Conservation (phyloP, 768 basidiomycete species). For the Chalciporus chontae region DNA sequence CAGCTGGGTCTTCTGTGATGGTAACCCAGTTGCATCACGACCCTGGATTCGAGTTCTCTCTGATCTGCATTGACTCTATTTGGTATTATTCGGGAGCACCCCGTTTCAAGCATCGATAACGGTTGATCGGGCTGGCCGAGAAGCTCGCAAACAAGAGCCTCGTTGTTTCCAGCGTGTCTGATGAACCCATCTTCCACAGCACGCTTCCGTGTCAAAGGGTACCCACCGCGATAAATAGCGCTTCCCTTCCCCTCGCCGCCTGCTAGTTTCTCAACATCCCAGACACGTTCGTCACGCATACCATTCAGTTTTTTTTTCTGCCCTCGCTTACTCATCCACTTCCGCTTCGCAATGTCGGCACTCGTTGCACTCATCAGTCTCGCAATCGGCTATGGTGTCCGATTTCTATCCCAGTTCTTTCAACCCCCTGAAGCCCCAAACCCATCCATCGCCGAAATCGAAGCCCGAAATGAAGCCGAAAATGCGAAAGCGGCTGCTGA, state of each 20-base stretch:
- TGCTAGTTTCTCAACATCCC: background rate
- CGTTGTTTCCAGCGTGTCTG: background rate
- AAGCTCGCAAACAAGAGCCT: background rate
- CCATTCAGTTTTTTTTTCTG: background rate
- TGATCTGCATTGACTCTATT: background rate
- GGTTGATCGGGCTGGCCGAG: background rate
- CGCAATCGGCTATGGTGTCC: too few relatives aligned
- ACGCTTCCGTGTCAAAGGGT: background rate
- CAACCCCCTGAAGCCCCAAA: constrained; percentile 10
- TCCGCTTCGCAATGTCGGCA: background rate
- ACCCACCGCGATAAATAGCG: background rate
- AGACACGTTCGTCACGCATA: background rate
- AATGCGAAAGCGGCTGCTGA: constrained; percentile 5
- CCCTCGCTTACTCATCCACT: background rate
- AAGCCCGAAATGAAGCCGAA: constrained; percentile 13
- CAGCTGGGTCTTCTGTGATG: too few relatives aligned
- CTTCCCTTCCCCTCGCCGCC: background rate
- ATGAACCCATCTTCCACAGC: background rate
- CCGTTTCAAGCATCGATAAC: background rate
- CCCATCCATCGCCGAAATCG: constrained; percentile 4
- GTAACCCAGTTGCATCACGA: background rate
- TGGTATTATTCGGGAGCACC: too few relatives aligned
- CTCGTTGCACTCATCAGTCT: background rate
- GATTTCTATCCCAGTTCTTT: background rate
- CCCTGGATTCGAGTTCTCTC: background rate